Evolutionary conservation across 2,329 filamentous ascomycete genomes (phyloP).

Genomic region (Fusarium euwallaceae): DNA sequence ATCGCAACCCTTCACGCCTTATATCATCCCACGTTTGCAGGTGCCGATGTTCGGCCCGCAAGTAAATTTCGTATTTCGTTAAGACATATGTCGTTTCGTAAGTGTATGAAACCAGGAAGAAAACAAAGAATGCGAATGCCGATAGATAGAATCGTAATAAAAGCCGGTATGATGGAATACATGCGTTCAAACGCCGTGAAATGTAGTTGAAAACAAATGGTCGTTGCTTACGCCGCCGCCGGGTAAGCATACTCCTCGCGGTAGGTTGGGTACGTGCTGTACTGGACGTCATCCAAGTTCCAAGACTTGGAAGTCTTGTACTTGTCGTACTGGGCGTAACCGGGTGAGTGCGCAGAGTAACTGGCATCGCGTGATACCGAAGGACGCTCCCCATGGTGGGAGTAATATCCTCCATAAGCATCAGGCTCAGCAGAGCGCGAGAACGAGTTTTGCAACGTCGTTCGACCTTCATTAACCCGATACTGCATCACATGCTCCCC

Average conservation of each 20-base stretch:
- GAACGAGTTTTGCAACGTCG: conserved; percentile 47
- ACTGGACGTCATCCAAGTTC: conserved; percentile 49
- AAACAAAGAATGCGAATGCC: conserved; percentile 37
- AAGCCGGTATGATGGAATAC: conserved; percentile 43
- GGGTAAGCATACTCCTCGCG: conserved; percentile 41
- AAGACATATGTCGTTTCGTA: conserved; percentile 52
- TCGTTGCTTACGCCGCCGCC: conserved; percentile 24
- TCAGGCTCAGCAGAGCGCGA: conserved; percentile 46
- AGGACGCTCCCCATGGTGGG: conserved; percentile 47
- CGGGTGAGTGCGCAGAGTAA: conserved; percentile 46
- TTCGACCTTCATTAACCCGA: conserved; percentile 46
- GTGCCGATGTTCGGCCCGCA: conserved; percentile 40
- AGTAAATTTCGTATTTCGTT: conserved; percentile 50
- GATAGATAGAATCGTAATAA: conserved; percentile 29
- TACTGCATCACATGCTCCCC: conserved; percentile 48
- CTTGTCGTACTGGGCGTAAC: conserved; percentile 46
- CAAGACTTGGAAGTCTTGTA: conserved; percentile 53
- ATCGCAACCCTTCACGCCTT: conserved; percentile 37
- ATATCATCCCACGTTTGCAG: conserved; percentile 46
- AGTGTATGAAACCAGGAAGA: conserved; percentile 45
- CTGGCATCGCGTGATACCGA: conserved; percentile 47
- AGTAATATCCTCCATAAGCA: conserved; percentile 41
- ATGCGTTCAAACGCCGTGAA: conserved; percentile 45
- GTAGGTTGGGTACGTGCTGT: conserved; percentile 46
- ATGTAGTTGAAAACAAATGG: conserved; percentile 37